These are phyloP conservation scores for Cardamine occulta DNA, from an alignment of 345 rosid species.

Conservation along the genomic window DNA sequence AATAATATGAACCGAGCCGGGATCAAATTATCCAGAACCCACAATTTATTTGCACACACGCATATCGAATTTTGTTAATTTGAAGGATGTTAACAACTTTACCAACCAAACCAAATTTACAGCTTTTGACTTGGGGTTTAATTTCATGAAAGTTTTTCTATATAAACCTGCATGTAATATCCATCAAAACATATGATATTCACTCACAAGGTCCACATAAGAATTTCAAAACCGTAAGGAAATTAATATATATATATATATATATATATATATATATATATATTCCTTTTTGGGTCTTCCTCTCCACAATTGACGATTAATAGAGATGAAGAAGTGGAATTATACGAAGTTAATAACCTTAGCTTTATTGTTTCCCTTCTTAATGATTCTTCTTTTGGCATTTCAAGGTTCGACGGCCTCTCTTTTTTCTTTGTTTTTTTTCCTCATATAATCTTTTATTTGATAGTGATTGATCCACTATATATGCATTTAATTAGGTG, in stretches of 20 bases:
- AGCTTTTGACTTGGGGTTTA: neutral
- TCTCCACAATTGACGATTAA: neutral
- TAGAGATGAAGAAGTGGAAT: conserved; percentile 17
- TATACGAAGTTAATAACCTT: neutral
- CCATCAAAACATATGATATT: neutral
- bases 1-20: neutral
- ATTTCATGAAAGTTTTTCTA: neutral
- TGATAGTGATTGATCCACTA: neutral
- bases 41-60: neutral
- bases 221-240: neutral
- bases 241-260: neutral
- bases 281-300: neutral
- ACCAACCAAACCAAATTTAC: neutral
- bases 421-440: neutral
- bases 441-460: neutral
- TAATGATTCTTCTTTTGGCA: neutral
- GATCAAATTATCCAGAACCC: neutral
- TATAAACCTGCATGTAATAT: neutral
- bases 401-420: conserved; percentile 10
- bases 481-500: neutral
- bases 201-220: neutral
- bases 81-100: neutral
- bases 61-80: neutral
- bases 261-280: too few species aligned
- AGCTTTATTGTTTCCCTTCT: neutral